phyloP scores from a whole-genome alignment of 495 filamentous ascomycete species.

The Trichoderma orchidacearum region DNA sequence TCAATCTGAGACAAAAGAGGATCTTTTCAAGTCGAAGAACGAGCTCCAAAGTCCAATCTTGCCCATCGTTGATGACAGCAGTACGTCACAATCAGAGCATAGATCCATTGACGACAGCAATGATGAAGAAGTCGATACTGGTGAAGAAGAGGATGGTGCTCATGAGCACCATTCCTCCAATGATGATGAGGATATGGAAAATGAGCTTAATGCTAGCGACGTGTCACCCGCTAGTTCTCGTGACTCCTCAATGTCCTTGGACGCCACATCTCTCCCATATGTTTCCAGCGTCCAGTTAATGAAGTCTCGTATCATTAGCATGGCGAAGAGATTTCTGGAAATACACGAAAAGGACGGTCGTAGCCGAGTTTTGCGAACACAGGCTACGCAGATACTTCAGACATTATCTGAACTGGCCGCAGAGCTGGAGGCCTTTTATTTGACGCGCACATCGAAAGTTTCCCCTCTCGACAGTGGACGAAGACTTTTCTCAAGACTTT shows the following conservation, averaged over 20 bases:
- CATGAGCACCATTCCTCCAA: constrained; percentile 5
- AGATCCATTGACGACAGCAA: constrained; percentile 36
- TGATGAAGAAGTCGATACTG: constrained; percentile 36
- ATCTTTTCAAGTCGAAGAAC: not conserved
- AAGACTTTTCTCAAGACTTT: constrained; percentile 60
- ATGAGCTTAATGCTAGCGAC: constrained; percentile 41
- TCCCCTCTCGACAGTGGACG: constrained; percentile 36
- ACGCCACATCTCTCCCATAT: constrained; percentile 29
- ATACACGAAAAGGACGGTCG: constrained; percentile 65
- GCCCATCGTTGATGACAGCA: not conserved
- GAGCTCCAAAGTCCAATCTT: not conserved
- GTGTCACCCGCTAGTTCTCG: constrained; percentile 54
- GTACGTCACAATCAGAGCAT: constrained; percentile 7
- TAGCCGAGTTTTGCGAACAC: constrained; percentile 54
- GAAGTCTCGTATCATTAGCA: constrained; percentile 58
- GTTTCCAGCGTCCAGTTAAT: constrained; percentile 43
- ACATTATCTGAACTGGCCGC: constrained; percentile 57
- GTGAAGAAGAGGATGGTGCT: constrained; percentile 42
- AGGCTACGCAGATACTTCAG: constrained; percentile 59
- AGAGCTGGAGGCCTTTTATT: constrained; percentile 57
- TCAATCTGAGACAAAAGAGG: constrained; percentile 4
- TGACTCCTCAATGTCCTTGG: constrained; percentile 42
- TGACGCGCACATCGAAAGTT: constrained; percentile 29
- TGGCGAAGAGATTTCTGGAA: constrained; percentile 72
- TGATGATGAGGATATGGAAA: constrained; percentile 25